Evolutionary conservation across 2,329 filamentous ascomycete species (phyloP).

Genomic region (Dothiorella sarmentorum): DNA sequence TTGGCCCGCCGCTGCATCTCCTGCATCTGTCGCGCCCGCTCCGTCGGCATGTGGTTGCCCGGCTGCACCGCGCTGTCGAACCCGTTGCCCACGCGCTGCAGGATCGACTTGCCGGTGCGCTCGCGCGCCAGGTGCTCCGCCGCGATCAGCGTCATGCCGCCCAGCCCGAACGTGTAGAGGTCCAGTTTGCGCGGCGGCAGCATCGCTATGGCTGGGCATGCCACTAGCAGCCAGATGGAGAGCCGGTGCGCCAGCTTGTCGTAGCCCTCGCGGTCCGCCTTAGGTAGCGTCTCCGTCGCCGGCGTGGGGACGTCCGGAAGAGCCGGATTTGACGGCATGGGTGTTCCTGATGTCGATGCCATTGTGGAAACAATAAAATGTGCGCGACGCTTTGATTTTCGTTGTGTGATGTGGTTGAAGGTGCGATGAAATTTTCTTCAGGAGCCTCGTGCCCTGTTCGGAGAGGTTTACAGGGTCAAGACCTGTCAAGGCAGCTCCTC

Average conservation of each 20-base stretch:
- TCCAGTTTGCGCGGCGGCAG: slow-evolving; percentile 62
- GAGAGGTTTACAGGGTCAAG: too few relatives aligned
- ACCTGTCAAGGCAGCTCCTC: too few relatives aligned
- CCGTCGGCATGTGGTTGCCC: slow-evolving; percentile 32
- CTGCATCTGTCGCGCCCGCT: slow-evolving; percentile 34
- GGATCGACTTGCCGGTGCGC: slow-evolving; percentile 37
- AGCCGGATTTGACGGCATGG: background rate
- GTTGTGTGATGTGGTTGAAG: background rate
- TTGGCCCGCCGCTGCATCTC: slow-evolving; percentile 35
- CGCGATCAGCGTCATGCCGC: slow-evolving; percentile 47
- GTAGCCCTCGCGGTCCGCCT: slow-evolving; percentile 24
- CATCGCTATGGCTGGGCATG: slow-evolving; percentile 53
- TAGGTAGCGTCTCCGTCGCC: background rate
- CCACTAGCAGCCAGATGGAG: slow-evolving; percentile 49
- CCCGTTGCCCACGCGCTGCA: slow-evolving; percentile 28
- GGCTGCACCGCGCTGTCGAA: slow-evolving; percentile 19
- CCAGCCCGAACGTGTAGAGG: slow-evolving; percentile 55
- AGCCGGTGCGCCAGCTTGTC: slow-evolving; percentile 40
- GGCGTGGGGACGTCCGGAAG: background rate
- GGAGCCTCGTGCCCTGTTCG: background rate
- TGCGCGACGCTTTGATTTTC: background rate
- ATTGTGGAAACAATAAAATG: background rate
- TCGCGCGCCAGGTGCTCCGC: slow-evolving; percentile 48
- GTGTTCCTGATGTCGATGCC: background rate
- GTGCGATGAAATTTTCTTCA: background rate